phyloP scores from a whole-genome alignment of 1,284 basidiomycete genomes.

The Sporisorium reilianum region DNA sequence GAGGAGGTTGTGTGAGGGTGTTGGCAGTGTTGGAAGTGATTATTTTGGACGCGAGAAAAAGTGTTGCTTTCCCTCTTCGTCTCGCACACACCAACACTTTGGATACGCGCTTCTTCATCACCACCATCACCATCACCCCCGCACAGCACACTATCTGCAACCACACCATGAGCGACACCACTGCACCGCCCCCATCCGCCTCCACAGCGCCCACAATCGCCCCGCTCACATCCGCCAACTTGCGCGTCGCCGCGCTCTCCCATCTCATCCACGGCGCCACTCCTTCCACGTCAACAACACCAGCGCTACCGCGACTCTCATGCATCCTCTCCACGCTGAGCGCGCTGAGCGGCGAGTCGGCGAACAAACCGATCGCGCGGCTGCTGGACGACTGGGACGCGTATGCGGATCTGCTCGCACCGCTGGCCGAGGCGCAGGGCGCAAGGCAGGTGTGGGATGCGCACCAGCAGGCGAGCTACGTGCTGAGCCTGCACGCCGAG shows the following conservation, averaged over 20 bases:
- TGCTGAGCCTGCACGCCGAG: slow-evolving; percentile 11
- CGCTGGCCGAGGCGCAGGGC: background rate
- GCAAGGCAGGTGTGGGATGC: slow-evolving; percentile 11
- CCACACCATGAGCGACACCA: background rate
- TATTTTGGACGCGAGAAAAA: background rate
- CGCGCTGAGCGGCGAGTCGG: background rate
- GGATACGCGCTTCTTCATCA: background rate
- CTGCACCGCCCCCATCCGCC: background rate
- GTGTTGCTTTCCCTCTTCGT: background rate
- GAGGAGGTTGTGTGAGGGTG: too few relatives aligned
- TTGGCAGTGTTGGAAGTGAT: too few relatives aligned
- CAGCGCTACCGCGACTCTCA: background rate
- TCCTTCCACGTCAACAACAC: background rate
- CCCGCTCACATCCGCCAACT: background rate
- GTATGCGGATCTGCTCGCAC: slow-evolving; percentile 12
- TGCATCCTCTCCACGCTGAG: background rate
- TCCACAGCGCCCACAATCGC: background rate
- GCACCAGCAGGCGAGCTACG: slow-evolving; percentile 9
- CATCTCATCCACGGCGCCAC: slow-evolving; percentile 13
- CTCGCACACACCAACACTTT: too few relatives aligned
- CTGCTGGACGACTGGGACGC: slow-evolving; percentile 15
- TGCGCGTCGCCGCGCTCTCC: slow-evolving; percentile 2
- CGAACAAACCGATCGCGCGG: slow-evolving; percentile 2
- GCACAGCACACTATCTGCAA: background rate
- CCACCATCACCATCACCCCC: background rate